These are phyloP conservation scores for Penicillium cosmopolitanum DNA, from an alignment of 495 filamentous ascomycete species.

Conservation along the genomic window DNA sequence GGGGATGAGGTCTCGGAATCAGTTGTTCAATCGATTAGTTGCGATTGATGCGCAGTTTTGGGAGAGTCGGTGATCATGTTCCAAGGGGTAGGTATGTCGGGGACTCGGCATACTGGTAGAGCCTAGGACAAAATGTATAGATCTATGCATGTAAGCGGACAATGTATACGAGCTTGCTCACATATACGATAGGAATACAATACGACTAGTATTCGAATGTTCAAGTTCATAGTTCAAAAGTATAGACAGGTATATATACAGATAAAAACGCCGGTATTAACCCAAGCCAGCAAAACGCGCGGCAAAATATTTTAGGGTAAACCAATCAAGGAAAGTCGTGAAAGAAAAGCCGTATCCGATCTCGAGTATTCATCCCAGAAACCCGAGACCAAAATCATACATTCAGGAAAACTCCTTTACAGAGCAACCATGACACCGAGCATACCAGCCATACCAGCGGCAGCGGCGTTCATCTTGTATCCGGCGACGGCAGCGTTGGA, in stretches of 20 bases:
- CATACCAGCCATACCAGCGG: slow-evolving; percentile 34
- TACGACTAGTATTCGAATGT: neutral
- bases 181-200: neutral
- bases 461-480: slow-evolving; percentile 27
- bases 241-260: slow-evolving; percentile 11
- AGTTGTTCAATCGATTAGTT: slow-evolving; percentile 83
- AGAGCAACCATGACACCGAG: slow-evolving; percentile 45
- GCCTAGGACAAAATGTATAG: too few species aligned
- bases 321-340: slow-evolving; percentile 23
- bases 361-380: slow-evolving; percentile 1
- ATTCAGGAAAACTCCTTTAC: slow-evolving; percentile 23
- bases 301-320: neutral
- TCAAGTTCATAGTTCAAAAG: neutral
- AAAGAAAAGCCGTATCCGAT: slow-evolving; percentile 9
- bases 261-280: slow-evolving; percentile 15
- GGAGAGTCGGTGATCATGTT: slow-evolving; percentile 68
- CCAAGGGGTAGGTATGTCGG: too few species aligned
- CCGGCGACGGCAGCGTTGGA: slow-evolving; percentile 16
- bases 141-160: too few species aligned
- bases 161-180: too few species aligned
- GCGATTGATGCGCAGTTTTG: slow-evolving; percentile 87
- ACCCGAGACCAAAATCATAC: neutral
- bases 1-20: slow-evolving; percentile 73
- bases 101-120: too few species aligned
- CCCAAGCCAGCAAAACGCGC: neutral